A percentile compares a stretch with the other conserved stretches of the same genome.
phyloP scores from a whole-genome alignment of 2,329 filamentous ascomycete species.

The Aphanoascus verrucosus region DNA sequence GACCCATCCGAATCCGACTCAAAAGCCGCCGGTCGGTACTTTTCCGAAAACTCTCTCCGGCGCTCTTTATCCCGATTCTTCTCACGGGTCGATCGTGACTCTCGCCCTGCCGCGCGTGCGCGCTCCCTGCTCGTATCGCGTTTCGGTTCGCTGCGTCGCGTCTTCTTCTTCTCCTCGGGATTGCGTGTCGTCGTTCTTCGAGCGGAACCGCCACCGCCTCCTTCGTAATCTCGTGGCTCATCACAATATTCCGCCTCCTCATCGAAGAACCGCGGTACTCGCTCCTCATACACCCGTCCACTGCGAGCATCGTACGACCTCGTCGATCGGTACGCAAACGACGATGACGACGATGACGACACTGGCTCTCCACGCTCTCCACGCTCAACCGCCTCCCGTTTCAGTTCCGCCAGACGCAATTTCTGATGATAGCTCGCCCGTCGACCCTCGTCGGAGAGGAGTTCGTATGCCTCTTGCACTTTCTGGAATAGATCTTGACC shows the following conservation, averaged over 20 bases:
- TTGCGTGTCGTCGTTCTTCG: slow-evolving; percentile 26
- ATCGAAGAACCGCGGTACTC: slow-evolving; percentile 31
- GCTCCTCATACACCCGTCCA: slow-evolving; percentile 36
- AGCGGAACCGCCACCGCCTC: slow-evolving; percentile 33
- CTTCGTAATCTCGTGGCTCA: slow-evolving; percentile 28
- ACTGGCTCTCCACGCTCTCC: slow-evolving; percentile 3
- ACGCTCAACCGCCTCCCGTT: slow-evolving; percentile 34
- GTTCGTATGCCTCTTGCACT: slow-evolving; percentile 86
- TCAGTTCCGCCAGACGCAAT: slow-evolving; percentile 55
- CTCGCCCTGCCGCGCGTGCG: slow-evolving; percentile 25
- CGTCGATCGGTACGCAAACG: slow-evolving; percentile 11
- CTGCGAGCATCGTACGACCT: slow-evolving; percentile 31
- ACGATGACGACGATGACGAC: no score
- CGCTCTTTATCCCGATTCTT: slow-evolving; percentile 37
- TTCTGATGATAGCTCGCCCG: slow-evolving; percentile 68
- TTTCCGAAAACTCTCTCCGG: slow-evolving; percentile 32
- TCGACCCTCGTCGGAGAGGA: slow-evolving; percentile 66
- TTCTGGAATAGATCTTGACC: slow-evolving; percentile 84
- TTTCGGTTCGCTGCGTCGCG: slow-evolving; percentile 17
- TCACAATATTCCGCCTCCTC: slow-evolving; percentile 31
- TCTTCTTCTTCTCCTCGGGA: slow-evolving; percentile 31
- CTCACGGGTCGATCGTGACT: slow-evolving; percentile 23
- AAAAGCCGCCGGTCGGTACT: slow-evolving; percentile 24
- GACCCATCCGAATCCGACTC: slow-evolving; percentile 28
- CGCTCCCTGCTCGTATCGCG: slow-evolving; percentile 23